Conservation (phyloP, 441 rosid genomes). For the Eutrema salsugineum region DNA sequence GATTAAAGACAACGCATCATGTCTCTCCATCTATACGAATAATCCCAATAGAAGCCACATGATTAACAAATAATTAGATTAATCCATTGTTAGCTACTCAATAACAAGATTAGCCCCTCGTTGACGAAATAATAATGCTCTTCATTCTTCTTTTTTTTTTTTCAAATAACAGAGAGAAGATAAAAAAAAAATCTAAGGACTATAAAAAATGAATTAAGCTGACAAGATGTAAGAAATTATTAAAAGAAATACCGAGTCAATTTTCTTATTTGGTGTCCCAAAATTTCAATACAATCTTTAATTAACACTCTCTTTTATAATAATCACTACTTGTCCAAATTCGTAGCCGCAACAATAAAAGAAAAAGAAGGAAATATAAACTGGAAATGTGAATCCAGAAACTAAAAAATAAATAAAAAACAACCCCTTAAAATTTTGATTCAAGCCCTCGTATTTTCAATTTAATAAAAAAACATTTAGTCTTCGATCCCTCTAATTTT, state of each 20-base stretch:
- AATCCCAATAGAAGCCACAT: constrained; percentile 14
- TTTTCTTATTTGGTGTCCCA: not conserved
- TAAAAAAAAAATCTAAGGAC: constrained; percentile 11
- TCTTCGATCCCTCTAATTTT: constrained; percentile 65
- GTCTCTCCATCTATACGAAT: constrained; percentile 19
- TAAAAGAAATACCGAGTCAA: constrained; percentile 12
- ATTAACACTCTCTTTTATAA: not conserved
- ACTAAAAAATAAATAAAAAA: not conserved
- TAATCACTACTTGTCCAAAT: not conserved
- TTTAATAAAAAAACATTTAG: constrained; percentile 19
- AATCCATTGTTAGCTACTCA: not conserved
- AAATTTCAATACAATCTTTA: not conserved
- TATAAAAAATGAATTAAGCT: not conserved
- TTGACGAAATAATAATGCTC: not conserved
- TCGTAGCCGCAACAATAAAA: not conserved
- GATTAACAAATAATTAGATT: constrained; percentile 16
- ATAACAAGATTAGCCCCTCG: not conserved
- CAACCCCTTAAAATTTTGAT: not conserved
- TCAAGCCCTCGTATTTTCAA: not conserved
- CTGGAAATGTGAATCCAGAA: not conserved
- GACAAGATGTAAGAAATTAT: not conserved
- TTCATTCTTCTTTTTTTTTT: not conserved
- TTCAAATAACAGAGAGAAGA: not conserved
- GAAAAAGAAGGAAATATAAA: not conserved
- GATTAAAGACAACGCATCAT: constrained; percentile 32